Conservation (phyloP, 768 basidiomycete species). For the Coprinellus micaceus region DNA sequence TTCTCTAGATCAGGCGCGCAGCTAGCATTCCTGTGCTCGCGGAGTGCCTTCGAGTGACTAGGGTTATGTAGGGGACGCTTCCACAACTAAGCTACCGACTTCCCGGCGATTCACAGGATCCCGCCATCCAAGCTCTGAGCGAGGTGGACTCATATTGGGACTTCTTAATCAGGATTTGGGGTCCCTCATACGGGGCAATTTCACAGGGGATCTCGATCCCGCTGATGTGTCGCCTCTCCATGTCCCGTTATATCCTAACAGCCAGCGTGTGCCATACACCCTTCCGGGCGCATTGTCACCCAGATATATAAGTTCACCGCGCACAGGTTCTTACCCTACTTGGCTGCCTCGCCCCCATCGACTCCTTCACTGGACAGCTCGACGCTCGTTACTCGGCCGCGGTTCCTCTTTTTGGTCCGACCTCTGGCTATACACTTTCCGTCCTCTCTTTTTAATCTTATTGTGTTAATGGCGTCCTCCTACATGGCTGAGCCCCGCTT, state of each 20-base stretch:
- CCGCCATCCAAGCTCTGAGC: background rate
- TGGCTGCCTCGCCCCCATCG: background rate
- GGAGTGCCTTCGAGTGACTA: background rate
- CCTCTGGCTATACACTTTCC: background rate
- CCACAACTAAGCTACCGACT: background rate
- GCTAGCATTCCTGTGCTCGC: no score
- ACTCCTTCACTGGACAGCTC: background rate
- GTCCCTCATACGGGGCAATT: background rate
- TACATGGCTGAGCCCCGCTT: background rate
- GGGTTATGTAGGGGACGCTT: background rate
- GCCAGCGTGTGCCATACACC: background rate
- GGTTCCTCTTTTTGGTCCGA: background rate
- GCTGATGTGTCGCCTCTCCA: background rate
- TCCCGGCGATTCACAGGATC: background rate
- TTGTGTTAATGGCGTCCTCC: background rate
- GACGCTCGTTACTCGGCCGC: background rate
- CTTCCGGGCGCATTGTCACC: constrained; percentile 2
- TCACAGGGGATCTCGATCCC: background rate
- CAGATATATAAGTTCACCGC: background rate
- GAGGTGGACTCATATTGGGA: background rate
- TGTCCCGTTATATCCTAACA: background rate
- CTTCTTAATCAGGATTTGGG: background rate
- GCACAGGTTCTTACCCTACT: background rate
- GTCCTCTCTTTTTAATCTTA: background rate
- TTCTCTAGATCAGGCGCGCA: no score